Base-by-base conservation (phyloP, 371 early-diverging fungal species). In the Actinomucor elegans region DNA sequence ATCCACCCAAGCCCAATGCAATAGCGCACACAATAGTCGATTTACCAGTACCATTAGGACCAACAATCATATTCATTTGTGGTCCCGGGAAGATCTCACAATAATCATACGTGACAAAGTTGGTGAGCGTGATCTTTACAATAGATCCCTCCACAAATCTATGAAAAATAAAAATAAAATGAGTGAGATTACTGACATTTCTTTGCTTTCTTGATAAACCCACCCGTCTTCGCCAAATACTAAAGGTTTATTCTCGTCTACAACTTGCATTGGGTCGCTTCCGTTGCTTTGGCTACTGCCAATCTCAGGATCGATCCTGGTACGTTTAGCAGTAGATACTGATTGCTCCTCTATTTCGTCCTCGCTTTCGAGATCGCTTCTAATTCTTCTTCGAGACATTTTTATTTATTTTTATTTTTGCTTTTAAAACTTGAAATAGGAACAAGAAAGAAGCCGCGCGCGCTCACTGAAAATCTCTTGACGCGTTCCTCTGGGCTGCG, bases 1-100 rank as follows among this genome's bases (percentile, higher is more conserved):
- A 76, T 7, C 98, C 97, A 23, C 94, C 98, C 11, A 99, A 86
- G 0, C 97, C 97, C 27, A 99, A 81, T 4, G 94, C 97, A 29
- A 99, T 89, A 0, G 99, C 99, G 69, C 96, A 96, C 0, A 99
- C 98, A 29, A 99, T 89, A 0, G 97, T 94, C 42, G 93, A 93
- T 73, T 99, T 99, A 46, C 99, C 99, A 0, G 99, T 97, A 17
- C 99, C 99, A 64, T 96, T 97, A 3, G 96, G 96, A 4, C 94
- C 97, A 36, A 97, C 91, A 34, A 98, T 92, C 97, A 98, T 96
- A 70, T 98, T 98, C 67, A 98, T 76, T 56, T 93, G 81, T 0
- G 97, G 96, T 0, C 97, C 97, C 2, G 97, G 97, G 9, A 50
- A 62, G 48, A 94, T 85, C 45, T 93, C 90, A 54, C 89, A 90